These are phyloP conservation scores for Insectozyma bohioensis DNA, from an alignment of 1,139 yeast species.

Conservation along the genomic window DNA sequence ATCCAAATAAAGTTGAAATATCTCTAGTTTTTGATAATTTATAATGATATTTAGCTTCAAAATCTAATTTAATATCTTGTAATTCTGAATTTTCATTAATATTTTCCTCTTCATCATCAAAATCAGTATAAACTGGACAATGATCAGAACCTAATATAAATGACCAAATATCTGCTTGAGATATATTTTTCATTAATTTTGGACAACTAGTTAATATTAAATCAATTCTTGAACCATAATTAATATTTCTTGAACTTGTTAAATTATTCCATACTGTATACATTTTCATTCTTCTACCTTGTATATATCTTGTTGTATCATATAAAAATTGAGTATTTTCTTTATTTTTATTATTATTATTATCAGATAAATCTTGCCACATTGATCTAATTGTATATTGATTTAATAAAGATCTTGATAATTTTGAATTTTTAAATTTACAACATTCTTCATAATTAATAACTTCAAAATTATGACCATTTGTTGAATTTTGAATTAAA, in stretches of 20 bases:
- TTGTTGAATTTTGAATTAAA: constrained; percentile 20
- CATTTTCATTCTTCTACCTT: constrained; percentile 60
- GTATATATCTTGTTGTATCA: constrained; percentile 64
- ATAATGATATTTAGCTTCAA: constrained; percentile 59
- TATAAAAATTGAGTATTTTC: constrained; percentile 34
- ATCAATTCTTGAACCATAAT: constrained; percentile 88
- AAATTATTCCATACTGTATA: constrained; percentile 94
- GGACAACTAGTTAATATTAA: constrained; percentile 38
- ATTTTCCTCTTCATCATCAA: constrained; percentile 23
- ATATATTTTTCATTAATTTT: constrained; percentile 21
- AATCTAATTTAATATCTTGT: constrained; percentile 26
- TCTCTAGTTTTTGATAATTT: constrained; percentile 50
- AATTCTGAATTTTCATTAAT: background rate
- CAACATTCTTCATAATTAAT: constrained; percentile 37
- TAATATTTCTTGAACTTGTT: constrained; percentile 74
- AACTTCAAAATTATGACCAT: constrained; percentile 40
- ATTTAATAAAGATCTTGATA: constrained; percentile 46
- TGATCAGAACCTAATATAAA: constrained; percentile 85
- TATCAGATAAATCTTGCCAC: constrained; percentile 9
- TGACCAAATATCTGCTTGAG: constrained; percentile 65
- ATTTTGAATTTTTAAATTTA: constrained; percentile 40
- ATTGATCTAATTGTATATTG: constrained; percentile 26
- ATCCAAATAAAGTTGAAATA: constrained; percentile 50
- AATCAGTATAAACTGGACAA: constrained; percentile 83
- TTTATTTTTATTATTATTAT: constrained; percentile 1